Conservation (phyloP, 2,329 filamentous ascomycete species). For the Aspergillus niger region DNA sequence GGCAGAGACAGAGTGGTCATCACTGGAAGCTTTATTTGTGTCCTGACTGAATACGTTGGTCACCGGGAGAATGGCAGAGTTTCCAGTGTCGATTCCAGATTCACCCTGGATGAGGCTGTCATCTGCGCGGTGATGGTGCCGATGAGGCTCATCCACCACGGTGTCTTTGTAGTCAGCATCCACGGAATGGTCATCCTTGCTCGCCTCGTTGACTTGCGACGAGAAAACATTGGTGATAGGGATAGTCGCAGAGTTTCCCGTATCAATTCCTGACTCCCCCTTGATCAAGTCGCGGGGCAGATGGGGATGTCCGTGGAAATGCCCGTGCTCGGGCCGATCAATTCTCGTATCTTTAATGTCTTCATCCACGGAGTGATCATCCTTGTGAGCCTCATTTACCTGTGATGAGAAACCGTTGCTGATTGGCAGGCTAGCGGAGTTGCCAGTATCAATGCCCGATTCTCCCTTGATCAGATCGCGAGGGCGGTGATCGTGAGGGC, state of each 20-base stretch:
- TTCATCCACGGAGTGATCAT: conserved; percentile 28
- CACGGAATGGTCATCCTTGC: conserved; percentile 17
- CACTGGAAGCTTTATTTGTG: neutral
- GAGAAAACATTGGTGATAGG: neutral
- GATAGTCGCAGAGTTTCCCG: conserved; percentile 1
- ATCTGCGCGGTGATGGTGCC: neutral
- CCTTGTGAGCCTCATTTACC: conserved; percentile 23
- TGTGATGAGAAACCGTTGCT: conserved; percentile 11
- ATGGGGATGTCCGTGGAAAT: neutral
- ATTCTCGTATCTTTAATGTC: conserved; percentile 15
- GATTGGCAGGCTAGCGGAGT: conserved; percentile 9
- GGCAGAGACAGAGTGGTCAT: conserved; percentile 11
- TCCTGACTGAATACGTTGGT: neutral
- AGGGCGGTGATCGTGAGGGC: conserved; percentile 10
- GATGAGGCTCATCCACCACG: neutral
- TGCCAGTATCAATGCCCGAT: conserved; percentile 22
- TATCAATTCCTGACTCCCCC: conserved; percentile 7
- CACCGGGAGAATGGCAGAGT: neutral
- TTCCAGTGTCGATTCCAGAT: conserved; percentile 27
- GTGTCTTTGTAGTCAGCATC: neutral
- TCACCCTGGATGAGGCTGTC: conserved; percentile 22
- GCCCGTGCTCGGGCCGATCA: neutral
- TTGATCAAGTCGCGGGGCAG: neutral
- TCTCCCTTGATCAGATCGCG: conserved; percentile 15
- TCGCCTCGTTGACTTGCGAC: neutral